Evolutionary conservation across 441 rosid species (phyloP).

Genomic region (Gossypium armourianum): DNA sequence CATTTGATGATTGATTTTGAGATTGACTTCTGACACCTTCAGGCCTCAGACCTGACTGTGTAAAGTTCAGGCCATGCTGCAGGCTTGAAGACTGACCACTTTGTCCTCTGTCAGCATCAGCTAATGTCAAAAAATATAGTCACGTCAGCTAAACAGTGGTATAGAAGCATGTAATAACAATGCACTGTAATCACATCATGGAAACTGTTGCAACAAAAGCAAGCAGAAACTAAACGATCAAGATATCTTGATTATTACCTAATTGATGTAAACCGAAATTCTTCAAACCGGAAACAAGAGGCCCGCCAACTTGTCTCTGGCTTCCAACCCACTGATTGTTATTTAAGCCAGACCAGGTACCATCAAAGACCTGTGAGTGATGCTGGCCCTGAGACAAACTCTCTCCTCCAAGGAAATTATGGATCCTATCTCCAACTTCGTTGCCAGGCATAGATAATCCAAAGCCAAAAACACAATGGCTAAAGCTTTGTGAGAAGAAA

Average conservation of each 20-base stretch:
- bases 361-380: slow-evolving; percentile 45
- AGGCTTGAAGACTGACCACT: slow-evolving; percentile 32
- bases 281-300: slow-evolving; percentile 39
- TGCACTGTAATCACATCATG: background rate
- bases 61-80: slow-evolving; percentile 40
- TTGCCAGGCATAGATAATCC: slow-evolving; percentile 81
- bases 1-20: slow-evolving; percentile 33
- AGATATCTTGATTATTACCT: slow-evolving; percentile 34
- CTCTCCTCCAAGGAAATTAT: slow-evolving; percentile 69
- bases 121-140: slow-evolving; percentile 29
- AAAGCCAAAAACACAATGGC: slow-evolving; percentile 22
- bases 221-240: slow-evolving; percentile 1
- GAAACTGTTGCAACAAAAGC: background rate
- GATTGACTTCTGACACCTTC: slow-evolving; percentile 38
- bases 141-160: slow-evolving; percentile 8
- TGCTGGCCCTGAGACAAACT: slow-evolving; percentile 51
- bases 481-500: slow-evolving; percentile 19
- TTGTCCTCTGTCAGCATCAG: slow-evolving; percentile 43
- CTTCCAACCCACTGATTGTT: slow-evolving; percentile 44
- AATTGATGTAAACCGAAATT: slow-evolving; percentile 39
- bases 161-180: slow-evolving; percentile 8
- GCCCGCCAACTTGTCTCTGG: slow-evolving; percentile 47
- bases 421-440: slow-evolving; percentile 75
- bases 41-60: slow-evolving; percentile 42
- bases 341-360: slow-evolving; percentile 47